These are phyloP conservation scores for Cokeromyces recurvatus DNA, from an alignment of 371 early-diverging fungal species.

Conservation along the genomic window DNA sequence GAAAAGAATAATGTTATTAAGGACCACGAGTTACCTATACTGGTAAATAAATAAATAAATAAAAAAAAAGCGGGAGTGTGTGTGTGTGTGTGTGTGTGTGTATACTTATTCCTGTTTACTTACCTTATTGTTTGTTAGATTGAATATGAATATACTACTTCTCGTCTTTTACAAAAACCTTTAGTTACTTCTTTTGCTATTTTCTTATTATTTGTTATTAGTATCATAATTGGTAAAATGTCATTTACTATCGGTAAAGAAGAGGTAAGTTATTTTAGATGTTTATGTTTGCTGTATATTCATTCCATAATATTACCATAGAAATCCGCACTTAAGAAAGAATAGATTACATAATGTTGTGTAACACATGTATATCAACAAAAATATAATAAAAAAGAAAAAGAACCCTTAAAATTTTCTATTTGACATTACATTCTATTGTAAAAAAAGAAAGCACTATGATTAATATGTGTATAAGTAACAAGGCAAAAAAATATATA, in stretches of 20 bases:
- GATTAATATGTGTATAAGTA: too few relatives aligned
- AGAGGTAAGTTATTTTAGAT: slow-evolving; percentile 25
- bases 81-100: too few relatives aligned
- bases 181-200: slow-evolving; percentile 33
- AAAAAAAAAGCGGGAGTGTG: too few relatives aligned
- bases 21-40: slow-evolving; percentile 48
- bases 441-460: too few relatives aligned
- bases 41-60: slow-evolving; percentile 17
- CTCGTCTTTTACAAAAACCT: slow-evolving; percentile 44
- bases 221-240: slow-evolving; percentile 37
- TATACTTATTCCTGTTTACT: too few relatives aligned
- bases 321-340: slow-evolving; percentile 1
- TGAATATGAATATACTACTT: slow-evolving; percentile 35
- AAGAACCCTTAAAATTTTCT: too few relatives aligned
- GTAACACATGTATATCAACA: too few relatives aligned
- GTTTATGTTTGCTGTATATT: too few relatives aligned
- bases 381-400: too few relatives aligned
- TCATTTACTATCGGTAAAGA: slow-evolving; percentile 35
- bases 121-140: slow-evolving; percentile 22
- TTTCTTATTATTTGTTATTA: slow-evolving; percentile 33
- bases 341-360: slow-evolving; percentile 1
- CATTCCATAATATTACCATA: too few relatives aligned
- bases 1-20: slow-evolving; percentile 61
- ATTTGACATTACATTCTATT: too few relatives aligned
- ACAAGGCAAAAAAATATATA: too few relatives aligned